Evolutionary conservation across 106 monocot genomes (phyloP).

Genomic region (Narthecium ossifragum): DNA sequence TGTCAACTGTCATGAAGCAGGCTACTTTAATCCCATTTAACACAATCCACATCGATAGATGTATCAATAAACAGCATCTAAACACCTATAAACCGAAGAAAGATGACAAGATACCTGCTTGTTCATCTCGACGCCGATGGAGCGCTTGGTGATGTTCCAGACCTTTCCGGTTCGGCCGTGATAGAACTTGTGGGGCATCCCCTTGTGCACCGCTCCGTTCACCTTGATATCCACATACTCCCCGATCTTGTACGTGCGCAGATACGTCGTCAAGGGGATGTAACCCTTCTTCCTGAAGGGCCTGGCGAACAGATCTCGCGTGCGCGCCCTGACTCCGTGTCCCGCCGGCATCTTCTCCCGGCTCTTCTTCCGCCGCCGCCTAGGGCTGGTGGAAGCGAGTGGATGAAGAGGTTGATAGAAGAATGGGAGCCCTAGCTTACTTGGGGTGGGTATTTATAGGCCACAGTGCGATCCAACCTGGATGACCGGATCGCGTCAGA

Average conservation of each 20-base stretch:
- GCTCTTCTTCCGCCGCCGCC: conserved; percentile 2
- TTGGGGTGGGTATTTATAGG: too few relatives aligned
- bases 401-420: too few relatives aligned
- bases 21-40: too few relatives aligned
- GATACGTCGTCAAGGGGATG: conserved; percentile 68
- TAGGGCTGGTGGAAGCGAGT: background rate
- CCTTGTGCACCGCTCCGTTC: conserved; percentile 78
- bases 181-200: conserved; percentile 91
- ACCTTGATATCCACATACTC: conserved; percentile 76
- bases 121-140: conserved; percentile 57
- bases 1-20: too few relatives aligned
- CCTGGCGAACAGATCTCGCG: conserved; percentile 56
- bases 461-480: too few relatives aligned
- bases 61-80: too few relatives aligned
- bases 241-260: conserved; percentile 67
- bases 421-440: too few relatives aligned
- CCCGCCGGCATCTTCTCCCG: conserved; percentile 53
- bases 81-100: too few relatives aligned
- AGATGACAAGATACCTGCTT: conserved; percentile 32
- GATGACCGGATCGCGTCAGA: too few relatives aligned
- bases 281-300: conserved; percentile 83
- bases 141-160: conserved; percentile 62
- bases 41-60: too few relatives aligned
- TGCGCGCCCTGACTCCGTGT: conserved; percentile 52
- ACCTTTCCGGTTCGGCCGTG: conserved; percentile 59